Percentiles rank a stretch among this genome's conserved stretches.
phyloP scores from a whole-genome alignment of 495 filamentous ascomycete genomes.

The Penicillium atrosanguineum region DNA sequence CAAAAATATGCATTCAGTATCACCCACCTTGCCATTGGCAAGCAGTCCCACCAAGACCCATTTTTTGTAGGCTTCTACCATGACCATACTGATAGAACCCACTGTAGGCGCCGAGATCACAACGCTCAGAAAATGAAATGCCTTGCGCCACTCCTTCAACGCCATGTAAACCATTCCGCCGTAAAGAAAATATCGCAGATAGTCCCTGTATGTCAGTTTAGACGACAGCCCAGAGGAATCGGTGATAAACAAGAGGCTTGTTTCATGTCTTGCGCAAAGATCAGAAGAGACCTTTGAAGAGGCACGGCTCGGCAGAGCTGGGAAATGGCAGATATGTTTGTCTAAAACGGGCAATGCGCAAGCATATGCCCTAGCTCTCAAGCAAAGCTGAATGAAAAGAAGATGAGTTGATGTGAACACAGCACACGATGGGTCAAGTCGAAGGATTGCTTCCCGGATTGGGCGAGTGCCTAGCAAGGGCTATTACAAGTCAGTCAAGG shows the following conservation, averaged over 20 bases:
- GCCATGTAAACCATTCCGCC: constrained; percentile 78
- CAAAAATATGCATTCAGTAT: neutral
- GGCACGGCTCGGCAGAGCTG: constrained; percentile 37
- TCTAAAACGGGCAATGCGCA: constrained; percentile 65
- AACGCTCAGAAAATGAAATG: constrained; percentile 66
- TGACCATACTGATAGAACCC: constrained; percentile 64
- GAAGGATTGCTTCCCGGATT: constrained; percentile 64
- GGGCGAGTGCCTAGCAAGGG: constrained; percentile 58
- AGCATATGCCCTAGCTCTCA: constrained; percentile 51
- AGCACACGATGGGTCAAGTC: constrained; percentile 67
- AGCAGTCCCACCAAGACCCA: constrained; percentile 81
- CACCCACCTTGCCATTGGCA: constrained; percentile 61
- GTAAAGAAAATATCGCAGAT: constrained; percentile 76
- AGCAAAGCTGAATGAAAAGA: constrained; percentile 57
- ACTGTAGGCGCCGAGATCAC: constrained; percentile 63
- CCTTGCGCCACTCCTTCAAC: constrained; percentile 67
- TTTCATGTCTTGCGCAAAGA: constrained; percentile 31
- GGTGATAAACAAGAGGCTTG: constrained; percentile 52
- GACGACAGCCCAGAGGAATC: constrained; percentile 55
- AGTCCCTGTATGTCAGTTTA: constrained; percentile 52
- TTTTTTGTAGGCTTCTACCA: constrained; percentile 91
- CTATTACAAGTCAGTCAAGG: constrained; percentile 33
- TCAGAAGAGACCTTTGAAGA: constrained; percentile 16
- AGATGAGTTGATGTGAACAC: constrained; percentile 70
- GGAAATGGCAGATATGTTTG: constrained; percentile 64